Base-by-base conservation (phyloP, 2,329 filamentous ascomycete genomes). In the Microsporum ferrugineum region DNA sequence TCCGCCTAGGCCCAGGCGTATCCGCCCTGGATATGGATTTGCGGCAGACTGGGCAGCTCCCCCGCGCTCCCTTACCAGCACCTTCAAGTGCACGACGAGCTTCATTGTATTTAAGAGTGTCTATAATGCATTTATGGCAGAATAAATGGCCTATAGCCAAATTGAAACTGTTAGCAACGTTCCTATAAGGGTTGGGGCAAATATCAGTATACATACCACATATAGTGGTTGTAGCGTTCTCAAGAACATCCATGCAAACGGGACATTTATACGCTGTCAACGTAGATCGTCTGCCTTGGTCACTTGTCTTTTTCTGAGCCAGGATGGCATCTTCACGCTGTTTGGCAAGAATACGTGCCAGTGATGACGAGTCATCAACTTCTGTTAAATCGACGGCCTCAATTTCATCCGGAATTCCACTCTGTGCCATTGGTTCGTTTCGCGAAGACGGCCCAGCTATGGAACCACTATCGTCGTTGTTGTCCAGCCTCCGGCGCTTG, bases 171-270 rank as follows among this genome's bases (percentile, higher is more conserved):
- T 41, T 7, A 56, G 23, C 14, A 49, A 58, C 8, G 12, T 2
- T 55, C 27, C 14, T 49, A 33, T 17, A 34, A 33, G 14, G 29
- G 31, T 38, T 14, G 6, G 59, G 7, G 38, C 7, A 8, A 23
- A 33, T 14, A 31, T 17, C n/a, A n/a, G 43, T 12, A 33, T 27
- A 74, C 79, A 60, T 75, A 84, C 82, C 84, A 67, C 84, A 86
- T 27, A 77, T 71, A 2, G 84, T 85, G 2, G 78, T 80, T 1
- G 83, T 85, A 7, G 83, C 77, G 68, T 85, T 78, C 6, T 79
- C 83, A 1, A 80, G 81, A 2, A 74, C 78, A 65, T 86, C 84
- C 80, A 86, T 81, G 71, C 84, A 86, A 27, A 86, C 82, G 51
- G 84, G 83, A 68, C 84, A 86, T 63, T 75, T 81, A 68, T 80